A percentile compares a stretch with the other conserved stretches of the same genome.
Conservation (phyloP, 1,284 basidiomycete species). For the Stygiomarasmius scandens region DNA sequence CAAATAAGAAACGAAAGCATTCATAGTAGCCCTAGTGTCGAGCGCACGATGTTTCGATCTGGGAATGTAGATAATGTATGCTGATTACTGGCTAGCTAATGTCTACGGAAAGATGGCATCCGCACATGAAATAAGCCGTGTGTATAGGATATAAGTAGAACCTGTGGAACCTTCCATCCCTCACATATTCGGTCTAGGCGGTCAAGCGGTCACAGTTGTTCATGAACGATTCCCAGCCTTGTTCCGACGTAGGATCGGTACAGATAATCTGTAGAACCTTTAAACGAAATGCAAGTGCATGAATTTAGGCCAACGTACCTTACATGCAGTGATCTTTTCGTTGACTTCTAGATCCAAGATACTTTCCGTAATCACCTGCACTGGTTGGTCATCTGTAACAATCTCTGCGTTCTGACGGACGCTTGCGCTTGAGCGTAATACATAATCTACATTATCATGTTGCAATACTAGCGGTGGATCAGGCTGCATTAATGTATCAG, state of each 20-base stretch:
- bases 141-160: too few relatives aligned
- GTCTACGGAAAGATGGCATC: too few relatives aligned
- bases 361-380: conserved; percentile 43
- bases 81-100: too few relatives aligned
- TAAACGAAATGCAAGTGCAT: conserved; percentile 8
- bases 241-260: conserved; percentile 38
- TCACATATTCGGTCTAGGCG: too few relatives aligned
- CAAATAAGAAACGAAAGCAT: conserved; percentile 60
- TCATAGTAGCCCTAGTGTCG: conserved; percentile 9
- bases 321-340: conserved; percentile 52
- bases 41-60: too few relatives aligned
- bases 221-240: conserved; percentile 57
- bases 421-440: conserved; percentile 51
- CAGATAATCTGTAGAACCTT: conserved; percentile 49
- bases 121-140: too few relatives aligned
- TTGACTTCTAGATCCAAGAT: conserved; percentile 58
- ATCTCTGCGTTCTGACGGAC: conserved; percentile 50
- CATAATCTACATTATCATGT: conserved; percentile 44
- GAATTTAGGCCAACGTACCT: conserved; percentile 41
- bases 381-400: conserved; percentile 18
- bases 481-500: conserved; percentile 37
- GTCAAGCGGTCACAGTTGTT: conserved; percentile 50
- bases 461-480: conserved; percentile 54
- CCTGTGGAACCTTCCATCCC: too few relatives aligned
- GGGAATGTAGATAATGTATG: too few relatives aligned